Evolutionary conservation across 495 filamentous ascomycete species (phyloP).

Genomic region (Tuber magnatum): DNA sequence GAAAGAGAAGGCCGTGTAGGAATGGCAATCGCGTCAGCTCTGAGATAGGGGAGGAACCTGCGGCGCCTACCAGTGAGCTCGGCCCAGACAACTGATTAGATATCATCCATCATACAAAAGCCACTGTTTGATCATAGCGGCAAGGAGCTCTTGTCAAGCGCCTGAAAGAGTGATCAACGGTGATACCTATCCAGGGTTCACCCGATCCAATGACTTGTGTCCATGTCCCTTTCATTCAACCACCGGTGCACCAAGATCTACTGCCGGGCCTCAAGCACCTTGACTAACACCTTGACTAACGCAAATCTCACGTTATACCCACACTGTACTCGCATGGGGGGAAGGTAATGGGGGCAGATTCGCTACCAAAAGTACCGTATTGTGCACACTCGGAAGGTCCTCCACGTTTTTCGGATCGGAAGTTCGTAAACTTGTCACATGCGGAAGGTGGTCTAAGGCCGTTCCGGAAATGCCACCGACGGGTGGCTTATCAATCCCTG

Average conservation of each 20-base stretch:
- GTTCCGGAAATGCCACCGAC: neutral
- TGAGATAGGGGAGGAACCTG: neutral
- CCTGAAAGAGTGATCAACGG: neutral
- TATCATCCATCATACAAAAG: neutral
- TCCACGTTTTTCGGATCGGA: neutral
- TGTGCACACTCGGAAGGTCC: neutral
- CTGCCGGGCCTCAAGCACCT: neutral
- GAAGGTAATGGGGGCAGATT: neutral
- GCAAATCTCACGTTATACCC: neutral
- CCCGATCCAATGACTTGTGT: neutral
- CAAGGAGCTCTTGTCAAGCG: neutral
- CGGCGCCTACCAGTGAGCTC: neutral
- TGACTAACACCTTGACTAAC: neutral
- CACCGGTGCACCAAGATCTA: neutral
- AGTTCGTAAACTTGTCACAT: neutral
- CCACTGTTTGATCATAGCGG: neutral
- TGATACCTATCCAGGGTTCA: neutral
- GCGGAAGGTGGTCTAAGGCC: neutral
- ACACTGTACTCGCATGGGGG: neutral
- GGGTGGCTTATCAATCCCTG: neutral
- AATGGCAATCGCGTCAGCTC: neutral
- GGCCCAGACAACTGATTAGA: neutral
- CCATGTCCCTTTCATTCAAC: neutral
- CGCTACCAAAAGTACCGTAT: neutral
- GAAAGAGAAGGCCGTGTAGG: neutral